phyloP scores from a whole-genome alignment of 1,284 basidiomycete species.

The Cutaneotrichosporon cavernicola region DNA sequence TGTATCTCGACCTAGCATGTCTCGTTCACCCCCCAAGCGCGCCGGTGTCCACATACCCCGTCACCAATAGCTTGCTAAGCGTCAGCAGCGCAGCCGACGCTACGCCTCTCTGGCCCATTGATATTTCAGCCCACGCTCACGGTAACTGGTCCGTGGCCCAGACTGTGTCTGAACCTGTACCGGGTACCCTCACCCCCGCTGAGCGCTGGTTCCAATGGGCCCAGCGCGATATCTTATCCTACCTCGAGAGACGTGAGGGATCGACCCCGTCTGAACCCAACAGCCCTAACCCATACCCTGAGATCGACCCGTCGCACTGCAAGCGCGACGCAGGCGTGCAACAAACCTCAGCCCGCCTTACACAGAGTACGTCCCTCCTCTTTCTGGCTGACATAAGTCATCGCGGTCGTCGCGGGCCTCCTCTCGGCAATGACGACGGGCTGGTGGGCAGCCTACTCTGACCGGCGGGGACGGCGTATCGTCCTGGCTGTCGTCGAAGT shows the following conservation, averaged over 20 bases:
- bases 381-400: slow-evolving; percentile 51
- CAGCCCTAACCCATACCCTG: slow-evolving; percentile 30
- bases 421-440: slow-evolving; percentile 80
- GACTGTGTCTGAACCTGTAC: neutral
- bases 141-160: neutral
- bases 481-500: slow-evolving; percentile 69
- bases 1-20: slow-evolving; percentile 51
- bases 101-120: neutral
- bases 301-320: slow-evolving; percentile 57
- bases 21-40: slow-evolving; percentile 46
- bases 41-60: neutral
- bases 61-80: neutral
- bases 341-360: slow-evolving; percentile 67
- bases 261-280: slow-evolving; percentile 1
- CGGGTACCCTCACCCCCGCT: slow-evolving; percentile 32
- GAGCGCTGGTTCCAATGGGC: slow-evolving; percentile 50
- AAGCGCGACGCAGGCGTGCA: slow-evolving; percentile 69
- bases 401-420: slow-evolving; percentile 74
- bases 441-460: slow-evolving; percentile 82
- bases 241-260: neutral
- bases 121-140: neutral
- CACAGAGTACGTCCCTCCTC: slow-evolving; percentile 58
- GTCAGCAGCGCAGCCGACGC: neutral
- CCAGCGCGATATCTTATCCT: slow-evolving; percentile 40
- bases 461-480: slow-evolving; percentile 70